Conservation (phyloP, 2,329 filamentous ascomycete genomes). For the Ophiocordyceps camponoti-leonardi region DNA sequence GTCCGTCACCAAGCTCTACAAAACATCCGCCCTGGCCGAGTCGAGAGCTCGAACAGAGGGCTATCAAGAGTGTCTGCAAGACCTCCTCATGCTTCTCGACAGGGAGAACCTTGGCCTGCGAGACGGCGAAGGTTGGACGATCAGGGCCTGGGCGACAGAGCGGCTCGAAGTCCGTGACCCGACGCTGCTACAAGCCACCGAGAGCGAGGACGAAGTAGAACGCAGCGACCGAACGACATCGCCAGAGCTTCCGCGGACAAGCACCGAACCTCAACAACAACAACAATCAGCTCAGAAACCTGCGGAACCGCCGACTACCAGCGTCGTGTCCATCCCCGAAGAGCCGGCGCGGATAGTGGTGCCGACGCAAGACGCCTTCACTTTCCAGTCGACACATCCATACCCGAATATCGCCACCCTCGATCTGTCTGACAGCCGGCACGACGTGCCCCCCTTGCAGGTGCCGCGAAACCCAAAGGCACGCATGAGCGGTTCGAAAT, state of each 20-base stretch:
- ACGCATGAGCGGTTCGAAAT: conserved; percentile 10
- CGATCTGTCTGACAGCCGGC: conserved; percentile 36
- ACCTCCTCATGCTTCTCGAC: conserved; percentile 73
- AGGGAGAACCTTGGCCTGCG: conserved; percentile 60
- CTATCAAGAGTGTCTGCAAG: conserved; percentile 87
- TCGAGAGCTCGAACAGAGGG: conserved; percentile 61
- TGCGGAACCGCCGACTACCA: conserved; percentile 10
- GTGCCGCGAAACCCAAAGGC: conserved; percentile 11
- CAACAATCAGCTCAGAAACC: conserved; percentile 12
- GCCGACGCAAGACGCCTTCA: conserved; percentile 45
- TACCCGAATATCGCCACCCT: conserved; percentile 45
- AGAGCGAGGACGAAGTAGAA: conserved; percentile 54
- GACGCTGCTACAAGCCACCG: conserved; percentile 29
- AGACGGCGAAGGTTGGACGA: conserved; percentile 57
- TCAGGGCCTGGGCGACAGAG: conserved; percentile 51
- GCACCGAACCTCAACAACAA: conserved; percentile 19
- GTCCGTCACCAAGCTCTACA: conserved; percentile 92
- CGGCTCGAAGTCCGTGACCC: conserved; percentile 46
- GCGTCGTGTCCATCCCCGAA: conserved; percentile 9
- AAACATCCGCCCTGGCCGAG: conserved; percentile 67
- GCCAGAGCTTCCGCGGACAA: conserved; percentile 35
- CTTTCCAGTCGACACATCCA: conserved; percentile 47
- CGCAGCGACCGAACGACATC: conserved; percentile 43
- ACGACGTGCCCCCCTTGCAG: conserved; percentile 16
- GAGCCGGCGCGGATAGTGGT: conserved; percentile 24